Evolutionary conservation across 2,329 filamentous ascomycete genomes (phyloP).

Genomic region (Colletotrichum siamense): DNA sequence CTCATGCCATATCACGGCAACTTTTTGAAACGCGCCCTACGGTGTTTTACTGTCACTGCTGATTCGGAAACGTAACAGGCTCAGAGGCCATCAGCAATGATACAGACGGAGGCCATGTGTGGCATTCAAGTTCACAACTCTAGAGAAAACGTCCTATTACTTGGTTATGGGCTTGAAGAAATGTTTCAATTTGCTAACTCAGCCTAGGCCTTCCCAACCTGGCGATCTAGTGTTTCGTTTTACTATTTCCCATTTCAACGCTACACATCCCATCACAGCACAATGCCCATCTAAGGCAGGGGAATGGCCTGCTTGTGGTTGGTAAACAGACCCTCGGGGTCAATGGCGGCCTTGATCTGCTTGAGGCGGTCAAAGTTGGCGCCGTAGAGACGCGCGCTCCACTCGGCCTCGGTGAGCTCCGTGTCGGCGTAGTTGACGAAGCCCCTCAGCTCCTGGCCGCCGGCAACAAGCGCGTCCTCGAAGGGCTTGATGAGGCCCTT

Average conservation of each 20-base stretch:
- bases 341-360: constrained; percentile 18
- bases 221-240: not conserved
- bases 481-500: constrained; percentile 42
- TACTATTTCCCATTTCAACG: not conserved
- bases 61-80: not conserved
- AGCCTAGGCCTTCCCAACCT: not conserved
- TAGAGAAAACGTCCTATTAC: not conserved
- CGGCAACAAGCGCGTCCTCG: constrained; percentile 16
- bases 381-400: constrained; percentile 21
- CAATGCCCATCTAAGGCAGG: not conserved
- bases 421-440: constrained; percentile 24
- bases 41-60: not conserved
- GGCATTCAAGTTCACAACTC: not conserved
- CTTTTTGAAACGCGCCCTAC: not conserved
- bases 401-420: constrained; percentile 19
- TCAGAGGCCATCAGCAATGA: not conserved
- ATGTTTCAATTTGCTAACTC: not conserved
- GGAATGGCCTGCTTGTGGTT: constrained; percentile 23
- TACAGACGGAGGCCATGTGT: not conserved
- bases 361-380: constrained; percentile 21
- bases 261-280: not conserved
- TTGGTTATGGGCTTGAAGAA: not conserved
- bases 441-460: constrained; percentile 10
- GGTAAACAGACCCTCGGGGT: constrained; percentile 20
- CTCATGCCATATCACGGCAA: not conserved